These are phyloP conservation scores for Cryptosporidium sp. DNA, from an alignment of 169 alveolate species.

Conservation along the genomic window DNA sequence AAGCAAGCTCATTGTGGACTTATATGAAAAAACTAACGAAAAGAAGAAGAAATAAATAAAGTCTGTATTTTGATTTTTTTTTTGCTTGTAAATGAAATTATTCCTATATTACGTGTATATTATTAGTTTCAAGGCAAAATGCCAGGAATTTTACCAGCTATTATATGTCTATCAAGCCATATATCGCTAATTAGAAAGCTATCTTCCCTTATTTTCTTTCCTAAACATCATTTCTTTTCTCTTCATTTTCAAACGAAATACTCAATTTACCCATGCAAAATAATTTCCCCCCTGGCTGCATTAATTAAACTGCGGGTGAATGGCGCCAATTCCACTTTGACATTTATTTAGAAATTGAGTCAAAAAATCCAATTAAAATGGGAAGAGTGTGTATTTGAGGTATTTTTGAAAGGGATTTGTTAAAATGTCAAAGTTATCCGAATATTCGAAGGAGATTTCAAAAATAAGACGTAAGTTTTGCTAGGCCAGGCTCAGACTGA, in stretches of 20 bases:
- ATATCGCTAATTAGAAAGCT: conserved; percentile 2
- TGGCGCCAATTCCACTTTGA: conserved; percentile 75
- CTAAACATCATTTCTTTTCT: background rate
- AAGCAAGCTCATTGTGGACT: conserved; percentile 23
- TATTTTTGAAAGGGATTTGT: background rate
- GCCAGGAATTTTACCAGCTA: background rate
- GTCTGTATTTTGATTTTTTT: background rate
- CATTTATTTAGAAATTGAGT: background rate
- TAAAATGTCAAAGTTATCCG: conserved; percentile 35
- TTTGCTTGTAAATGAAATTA: no score
- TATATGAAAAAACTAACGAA: conserved; percentile 11
- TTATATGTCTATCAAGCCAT: background rate
- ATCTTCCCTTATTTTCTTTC: background rate
- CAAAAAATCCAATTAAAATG: background rate
- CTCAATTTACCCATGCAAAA: background rate
- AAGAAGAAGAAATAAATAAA: background rate
- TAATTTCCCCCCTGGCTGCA: background rate
- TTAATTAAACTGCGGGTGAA: conserved; percentile 52
- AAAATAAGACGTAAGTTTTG: conserved; percentile 64
- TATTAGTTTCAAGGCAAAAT: background rate
- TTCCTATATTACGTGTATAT: background rate
- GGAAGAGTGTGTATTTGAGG: background rate
- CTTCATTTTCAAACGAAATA: background rate
- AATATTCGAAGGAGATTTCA: conserved; percentile 47
- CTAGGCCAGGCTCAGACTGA: background rate